Base-by-base conservation (phyloP, 352 stramenopile genomes). In the Phytophthora agathidicida region DNA sequence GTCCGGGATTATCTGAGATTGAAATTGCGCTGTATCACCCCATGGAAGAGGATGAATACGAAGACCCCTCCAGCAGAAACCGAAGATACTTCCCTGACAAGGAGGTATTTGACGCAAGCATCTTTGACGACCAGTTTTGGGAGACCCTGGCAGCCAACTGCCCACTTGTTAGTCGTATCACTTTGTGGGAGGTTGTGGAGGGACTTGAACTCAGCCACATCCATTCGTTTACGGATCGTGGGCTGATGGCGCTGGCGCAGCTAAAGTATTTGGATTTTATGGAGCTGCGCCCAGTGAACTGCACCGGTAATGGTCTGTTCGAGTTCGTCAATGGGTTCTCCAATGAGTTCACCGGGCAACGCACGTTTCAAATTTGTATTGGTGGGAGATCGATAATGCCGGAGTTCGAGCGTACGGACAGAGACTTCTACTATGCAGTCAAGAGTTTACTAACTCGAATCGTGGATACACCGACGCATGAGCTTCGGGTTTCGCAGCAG, bases 341-440 rank as follows among this genome's bases (percentile, higher is more conserved):
- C 0, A 32, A 57, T 16, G 49, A 57, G 3, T 73, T 69, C 28
- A 30, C 37, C 7, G 61, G 65, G 1, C 65, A 81, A 35, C 72
- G 72, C 32, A 68, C 60, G 23, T 51, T 81, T 41, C 57, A 78
- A 17, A 77, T 82, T 39, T 79, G n/a, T 36, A 58, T 39, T 41
- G 69, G 24, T 36, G 54, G 28, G 37, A 31, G 7, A 17, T 26
- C 41, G 9, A 44, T 10, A 62, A 24, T 16, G 17, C 49, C 36
- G 5, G 36, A 52, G 28, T 48, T 27, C 30, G 24, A 46, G n/a
- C 35, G 51, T 6, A 46, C 41, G 8, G 41, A 60, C 7, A 19
- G 38, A 33, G 10, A 61, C 26, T 80, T 81, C 19, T 81, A 81
- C 37, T 37, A 65, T 2, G 58, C 30, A 7, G 37, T 81, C 1